Conservation (phyloP, 495 filamentous ascomycete species). For the Penicillium lividum region DNA sequence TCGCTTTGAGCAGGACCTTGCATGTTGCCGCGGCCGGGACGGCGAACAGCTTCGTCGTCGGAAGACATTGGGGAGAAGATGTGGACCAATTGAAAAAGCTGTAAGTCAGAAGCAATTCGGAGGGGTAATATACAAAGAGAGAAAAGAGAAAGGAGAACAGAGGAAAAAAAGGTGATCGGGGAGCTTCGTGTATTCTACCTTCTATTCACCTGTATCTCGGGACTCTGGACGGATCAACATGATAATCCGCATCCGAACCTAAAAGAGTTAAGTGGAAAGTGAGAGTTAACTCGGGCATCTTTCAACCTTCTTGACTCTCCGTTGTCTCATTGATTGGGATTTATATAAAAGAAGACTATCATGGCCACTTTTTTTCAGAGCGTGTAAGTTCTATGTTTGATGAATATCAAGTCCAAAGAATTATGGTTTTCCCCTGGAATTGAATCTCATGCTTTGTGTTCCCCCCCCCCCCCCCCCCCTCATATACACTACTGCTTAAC, state of each 20-base stretch:
- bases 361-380: conserved; percentile 82
- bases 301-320: conserved; percentile 21
- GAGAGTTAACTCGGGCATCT: conserved; percentile 6
- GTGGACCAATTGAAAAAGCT: background rate
- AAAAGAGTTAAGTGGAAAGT: conserved; percentile 15
- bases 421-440: conserved; percentile 6
- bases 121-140: background rate
- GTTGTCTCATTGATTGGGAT: conserved; percentile 6
- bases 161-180: conserved; percentile 9
- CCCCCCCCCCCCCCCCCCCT: conserved; percentile 9
- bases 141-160: background rate
- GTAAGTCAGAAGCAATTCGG: background rate
- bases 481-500: conserved; percentile 6
- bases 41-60: conserved; percentile 46
- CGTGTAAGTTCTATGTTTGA: conserved; percentile 59
- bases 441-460: background rate
- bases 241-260: conserved; percentile 17
- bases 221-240: conserved; percentile 13
- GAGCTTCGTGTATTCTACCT: background rate
- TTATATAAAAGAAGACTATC: conserved; percentile 8
- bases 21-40: conserved; percentile 35
- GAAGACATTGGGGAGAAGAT: conserved; percentile 27
- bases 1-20: conserved; percentile 39
- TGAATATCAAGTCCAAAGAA: background rate
- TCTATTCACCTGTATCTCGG: conserved; percentile 4